Evolutionary conservation across 225 moss, liverwort and hornwort species (phyloP), one percentile per base, ranked within the genome.

Genomic region (Pseudisothecium myosuroides): DNA sequence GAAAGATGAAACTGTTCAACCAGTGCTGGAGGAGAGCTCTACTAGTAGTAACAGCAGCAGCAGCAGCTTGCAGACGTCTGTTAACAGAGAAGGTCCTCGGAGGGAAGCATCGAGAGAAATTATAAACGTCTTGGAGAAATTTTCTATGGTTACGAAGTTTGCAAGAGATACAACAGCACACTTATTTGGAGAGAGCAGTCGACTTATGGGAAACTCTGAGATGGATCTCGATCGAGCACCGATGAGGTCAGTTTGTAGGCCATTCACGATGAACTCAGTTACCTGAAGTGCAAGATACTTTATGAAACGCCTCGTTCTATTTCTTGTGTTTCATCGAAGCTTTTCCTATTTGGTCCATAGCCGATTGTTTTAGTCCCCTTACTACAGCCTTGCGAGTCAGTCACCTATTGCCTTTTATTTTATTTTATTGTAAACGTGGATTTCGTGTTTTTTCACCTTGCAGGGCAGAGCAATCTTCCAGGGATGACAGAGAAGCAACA

Each of bases 101-200:
- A 89, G 89, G 81, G 98, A 98, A 81, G 89, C 96, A 67, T 91
- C 97, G 37, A 95, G 92, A 81, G 97, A 99, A 59, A 87, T 97
- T 69, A 93, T 99, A 82, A 94, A 99, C 87, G 99, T 99, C 71
- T 87, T 99, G 93, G 99, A 99, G 90, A 99, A 99, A 82, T 99
- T 99, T 89, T 99, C 99, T 43, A 91, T 94, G 93, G 97, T 99
- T 49, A 99, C 99, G 26, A 99, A 93, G 85, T 99, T 99, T 91
- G 99, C 99, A 28, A 93, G 96, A 87, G 99, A 99, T 85, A 99
- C 98, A 41, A 96, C 95, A 74, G 95, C 96, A 47, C 95, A 95
- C 60, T 89, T 98, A 71, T 98, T 98, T 90, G 97, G 98, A 89
- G 97, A 96, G 55, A 95, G 91, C 84, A 94, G 92, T 82, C 95